Conservation (phyloP, 202 grass and related monocot species). For the Thinopyrum obtusiflorum region DNA sequence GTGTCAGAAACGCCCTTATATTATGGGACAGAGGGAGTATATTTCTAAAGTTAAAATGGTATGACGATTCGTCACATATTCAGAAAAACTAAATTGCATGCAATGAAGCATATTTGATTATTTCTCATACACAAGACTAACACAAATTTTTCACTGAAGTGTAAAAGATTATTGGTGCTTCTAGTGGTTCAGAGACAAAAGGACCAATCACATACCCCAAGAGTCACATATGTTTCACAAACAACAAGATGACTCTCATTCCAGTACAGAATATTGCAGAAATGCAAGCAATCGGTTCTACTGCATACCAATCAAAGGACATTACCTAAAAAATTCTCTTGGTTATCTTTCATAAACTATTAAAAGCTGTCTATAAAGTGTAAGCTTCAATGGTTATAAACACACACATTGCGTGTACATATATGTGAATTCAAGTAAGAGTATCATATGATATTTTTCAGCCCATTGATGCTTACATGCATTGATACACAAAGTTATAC, state of each 20-base stretch:
- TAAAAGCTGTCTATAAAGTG: background rate
- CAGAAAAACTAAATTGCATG: background rate
- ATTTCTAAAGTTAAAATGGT: background rate
- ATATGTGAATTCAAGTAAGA: background rate
- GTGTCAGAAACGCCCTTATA: no score
- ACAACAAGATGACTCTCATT: background rate
- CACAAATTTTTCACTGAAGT: background rate
- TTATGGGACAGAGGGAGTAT: no score
- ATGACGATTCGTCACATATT: background rate
- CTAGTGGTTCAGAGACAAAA: constrained; percentile 14
- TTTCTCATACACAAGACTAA: background rate
- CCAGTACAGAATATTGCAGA: background rate
- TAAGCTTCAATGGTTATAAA: background rate
- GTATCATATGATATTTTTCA: background rate
- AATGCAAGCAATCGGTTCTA: constrained; percentile 4
- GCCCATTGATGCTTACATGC: background rate
- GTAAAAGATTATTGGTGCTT: background rate
- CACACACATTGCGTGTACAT: background rate
- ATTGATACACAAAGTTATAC: constrained; percentile 19
- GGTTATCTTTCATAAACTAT: constrained; percentile 1
- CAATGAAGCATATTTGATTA: background rate
- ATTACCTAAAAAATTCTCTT: background rate
- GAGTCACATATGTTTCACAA: background rate
- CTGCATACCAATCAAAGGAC: background rate
- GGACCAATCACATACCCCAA: background rate